Conservation (phyloP, 2,329 filamentous ascomycete genomes). For the Stenocarpella maydis region DNA sequence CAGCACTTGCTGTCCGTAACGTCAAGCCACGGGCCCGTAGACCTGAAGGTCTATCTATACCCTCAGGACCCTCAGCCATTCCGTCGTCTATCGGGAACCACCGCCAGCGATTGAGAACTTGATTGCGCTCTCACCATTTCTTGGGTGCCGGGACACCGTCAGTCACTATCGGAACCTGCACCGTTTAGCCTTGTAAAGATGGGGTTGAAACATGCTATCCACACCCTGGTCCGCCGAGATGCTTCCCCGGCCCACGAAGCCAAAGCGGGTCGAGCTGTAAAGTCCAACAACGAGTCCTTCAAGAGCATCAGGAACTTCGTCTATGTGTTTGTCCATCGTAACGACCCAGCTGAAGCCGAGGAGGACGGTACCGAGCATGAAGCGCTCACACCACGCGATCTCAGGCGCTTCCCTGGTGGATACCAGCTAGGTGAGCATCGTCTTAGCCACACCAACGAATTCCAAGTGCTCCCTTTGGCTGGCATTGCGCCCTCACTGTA, state of each 20-base stretch:
- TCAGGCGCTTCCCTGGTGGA: slow-evolving; percentile 4
- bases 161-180: neutral
- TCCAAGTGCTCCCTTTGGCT: neutral
- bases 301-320: slow-evolving; percentile 7
- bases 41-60: neutral
- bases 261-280: neutral
- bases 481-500: neutral
- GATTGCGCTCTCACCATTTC: neutral
- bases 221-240: slow-evolving; percentile 3
- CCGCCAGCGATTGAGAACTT: neutral
- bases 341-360: neutral
- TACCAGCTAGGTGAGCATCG: slow-evolving; percentile 7
- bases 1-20: neutral
- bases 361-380: neutral
- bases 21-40: too few species aligned
- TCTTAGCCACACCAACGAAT: too few species aligned
- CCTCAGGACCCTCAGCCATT: neutral
- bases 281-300: slow-evolving; percentile 6
- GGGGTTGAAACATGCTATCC: slow-evolving; percentile 20
- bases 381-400: neutral
- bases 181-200: neutral
- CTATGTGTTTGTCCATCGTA: neutral
- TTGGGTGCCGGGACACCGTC: slow-evolving; percentile 6
- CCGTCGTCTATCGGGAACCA: slow-evolving; percentile 7
- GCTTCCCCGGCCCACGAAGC: neutral